Base-by-base conservation (phyloP, 345 rosid species). In the Pistacia vera region DNA sequence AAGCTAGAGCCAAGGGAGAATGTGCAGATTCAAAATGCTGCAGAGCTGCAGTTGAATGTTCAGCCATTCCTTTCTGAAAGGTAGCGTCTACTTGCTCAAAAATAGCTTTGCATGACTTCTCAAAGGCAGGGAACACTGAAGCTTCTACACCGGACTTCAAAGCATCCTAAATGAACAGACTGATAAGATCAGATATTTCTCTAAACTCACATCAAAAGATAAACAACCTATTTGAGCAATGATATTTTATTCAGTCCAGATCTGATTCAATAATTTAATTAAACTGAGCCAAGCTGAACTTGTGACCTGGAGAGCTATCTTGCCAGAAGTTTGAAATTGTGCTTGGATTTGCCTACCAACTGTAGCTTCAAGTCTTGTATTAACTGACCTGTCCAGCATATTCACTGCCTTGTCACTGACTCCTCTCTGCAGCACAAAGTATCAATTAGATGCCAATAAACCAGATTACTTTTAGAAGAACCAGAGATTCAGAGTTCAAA, bases 261-360 rank as follows among this genome's bases (percentile, higher is more conserved):
- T 44, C n/a, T 8, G 2, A 68, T 68, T 18, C 25, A 59, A 25
- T 28, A 22, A 30, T 59, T 59, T 44, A 61, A 30, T 18, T 25
- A 8, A 61, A 76, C 56, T 38, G 25, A 25, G 48, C 9, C 61
- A 80, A 68, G 73, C 61, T 44, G 56, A 68, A 75, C 55, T 71
- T 38, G 13, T 22, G 41, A 95, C 99, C 99, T 93, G 96, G 70
- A 95, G 94, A 33, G 98, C 97, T 76, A 89, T 95, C 85, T 82
- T 92, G 81, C 97, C 99, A 85, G 98, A 88, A 71, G 94, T 93
- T 89, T 92, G 98, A 83, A 96, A 93, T 70, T 93, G 98, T 60
- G 91, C 81, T 77, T 88, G 91, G 67, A 96, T 96, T 84, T 96
- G 99, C 83, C 88, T 87, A 55, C 93, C 86, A 75, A 96, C 88